Evolutionary conservation across 306 rosid genomes (phyloP), one percentile per base, ranked within the genome.

Genomic region (Albizia julibrissin): DNA sequence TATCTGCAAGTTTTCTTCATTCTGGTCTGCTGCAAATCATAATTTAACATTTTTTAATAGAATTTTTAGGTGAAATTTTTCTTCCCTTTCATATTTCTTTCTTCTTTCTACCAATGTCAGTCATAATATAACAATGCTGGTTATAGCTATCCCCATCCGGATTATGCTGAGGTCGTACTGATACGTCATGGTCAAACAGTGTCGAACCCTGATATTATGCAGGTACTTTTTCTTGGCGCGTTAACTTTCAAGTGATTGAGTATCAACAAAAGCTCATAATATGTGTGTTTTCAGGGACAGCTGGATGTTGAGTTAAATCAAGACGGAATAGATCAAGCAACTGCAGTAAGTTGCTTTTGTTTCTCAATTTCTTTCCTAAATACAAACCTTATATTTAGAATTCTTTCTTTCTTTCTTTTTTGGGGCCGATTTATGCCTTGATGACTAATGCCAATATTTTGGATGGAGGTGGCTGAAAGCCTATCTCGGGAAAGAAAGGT

Each of bases 181-280:
- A 87, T 95, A 9, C 97, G 98, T 69, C 99, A 95, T 39, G 97
- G 99, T 47, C 90, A 91, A 87, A 95, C 99, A 22, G 87, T 80
- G 29, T 95, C 97, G 99, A 90, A 93, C 81, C 85, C 85, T 58
- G 88, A 87, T 65, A 82, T 90, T 44, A 91, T 91, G 79, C 99
- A 91, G 97, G 98, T 93, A 39, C 27, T 81, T 18, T 52, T 52
- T 34, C 61, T 52, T 52, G 61, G 75, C 76, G 56, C 69, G 44
- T 19, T 0, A 67, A 72, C 31, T 8, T 56, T 58, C 27, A 52
- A 34, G 10, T 50, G 42, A 14, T 71, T 69, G 26, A 27, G 52
- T 14, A 47, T 47, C 14, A 47, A 47, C 19, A 34, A 5, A 34
- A 34, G 39, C 39, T 34, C 39, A 34, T 34, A 34, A 34, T 34